phyloP scores from a whole-genome alignment of 306 rosid genomes.

The Benincasa hispida region DNA sequence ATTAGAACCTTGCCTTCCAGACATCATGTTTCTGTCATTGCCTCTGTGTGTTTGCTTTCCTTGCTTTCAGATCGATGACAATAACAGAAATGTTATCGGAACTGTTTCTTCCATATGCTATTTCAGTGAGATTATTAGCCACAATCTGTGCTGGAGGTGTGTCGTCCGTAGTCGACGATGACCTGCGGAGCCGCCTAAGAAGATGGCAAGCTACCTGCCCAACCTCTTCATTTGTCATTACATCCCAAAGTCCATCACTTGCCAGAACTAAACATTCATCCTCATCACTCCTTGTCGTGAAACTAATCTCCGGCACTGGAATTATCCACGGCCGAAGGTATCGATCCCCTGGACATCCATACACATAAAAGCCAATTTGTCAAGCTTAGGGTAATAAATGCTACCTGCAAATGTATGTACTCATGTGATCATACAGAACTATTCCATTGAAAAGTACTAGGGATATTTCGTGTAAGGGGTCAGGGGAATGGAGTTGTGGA shows the following conservation, averaged over 20 bases:
- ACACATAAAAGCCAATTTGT: neutral
- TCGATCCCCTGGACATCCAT: conserved; percentile 50
- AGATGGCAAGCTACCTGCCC: conserved; percentile 62
- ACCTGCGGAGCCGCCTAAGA: conserved; percentile 51
- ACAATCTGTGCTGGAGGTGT: conserved; percentile 49
- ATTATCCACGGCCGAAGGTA: conserved; percentile 80
- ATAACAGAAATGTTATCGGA: conserved; percentile 63
- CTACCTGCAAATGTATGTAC: neutral
- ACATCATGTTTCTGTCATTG: conserved; percentile 12
- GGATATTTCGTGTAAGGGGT: neutral
- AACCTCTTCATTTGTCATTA: conserved; percentile 67
- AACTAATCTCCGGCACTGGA: conserved; percentile 66
- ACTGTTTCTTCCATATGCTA: conserved; percentile 58
- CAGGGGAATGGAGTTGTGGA: too few relatives aligned
- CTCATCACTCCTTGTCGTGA: conserved; percentile 52
- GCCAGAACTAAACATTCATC: conserved; percentile 75
- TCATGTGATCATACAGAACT: neutral
- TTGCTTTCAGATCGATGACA: conserved; percentile 67
- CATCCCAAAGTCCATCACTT: conserved; percentile 89
- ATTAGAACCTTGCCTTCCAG: conserved; percentile 3
- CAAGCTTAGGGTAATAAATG: neutral
- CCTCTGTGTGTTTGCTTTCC: conserved; percentile 47
- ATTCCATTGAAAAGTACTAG: neutral
- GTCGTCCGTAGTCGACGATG: conserved; percentile 21
- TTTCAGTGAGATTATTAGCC: conserved; percentile 60